Percentiles rank a stretch among this genome's conserved stretches.
phyloP scores from a whole-genome alignment of 176 grass and related monocot genomes.

The Olyra latifolia region DNA sequence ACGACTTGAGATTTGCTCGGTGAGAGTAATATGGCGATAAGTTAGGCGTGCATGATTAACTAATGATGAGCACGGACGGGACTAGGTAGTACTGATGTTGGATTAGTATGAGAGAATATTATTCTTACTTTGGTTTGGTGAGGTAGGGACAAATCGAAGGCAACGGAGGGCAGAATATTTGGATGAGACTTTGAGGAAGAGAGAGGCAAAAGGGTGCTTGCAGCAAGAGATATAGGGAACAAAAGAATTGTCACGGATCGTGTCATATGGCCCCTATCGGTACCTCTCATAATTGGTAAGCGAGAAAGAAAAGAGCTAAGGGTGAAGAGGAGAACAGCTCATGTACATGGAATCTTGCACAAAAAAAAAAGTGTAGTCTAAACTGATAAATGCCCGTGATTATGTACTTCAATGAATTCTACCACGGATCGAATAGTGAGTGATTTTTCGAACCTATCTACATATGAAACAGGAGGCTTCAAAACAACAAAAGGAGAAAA shows the following conservation, averaged over 20 bases:
- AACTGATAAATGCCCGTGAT: neutral
- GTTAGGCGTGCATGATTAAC: neutral
- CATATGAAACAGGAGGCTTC: conserved; percentile 4
- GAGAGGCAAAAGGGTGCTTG: conserved; percentile 33
- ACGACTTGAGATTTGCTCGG: neutral
- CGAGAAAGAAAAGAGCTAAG: neutral
- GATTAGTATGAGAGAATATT: conserved; percentile 20
- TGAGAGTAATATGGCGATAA: neutral
- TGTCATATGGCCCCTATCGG: conserved; percentile 39
- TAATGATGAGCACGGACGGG: neutral
- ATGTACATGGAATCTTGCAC: conserved; percentile 42
- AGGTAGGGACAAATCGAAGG: conserved; percentile 48
- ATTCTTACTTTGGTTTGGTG: conserved; percentile 30
- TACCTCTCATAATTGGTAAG: conserved; percentile 34
- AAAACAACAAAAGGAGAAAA: neutral
- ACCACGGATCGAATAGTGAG: neutral
- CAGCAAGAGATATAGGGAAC: conserved; percentile 35
- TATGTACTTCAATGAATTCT: neutral
- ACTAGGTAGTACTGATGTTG: conserved; percentile 2
- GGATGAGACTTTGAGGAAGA: conserved; percentile 26
- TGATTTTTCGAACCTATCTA: neutral
- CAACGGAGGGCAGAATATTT: conserved; percentile 46
- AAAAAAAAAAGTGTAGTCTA: neutral
- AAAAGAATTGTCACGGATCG: conserved; percentile 38
- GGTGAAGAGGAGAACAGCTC: conserved; percentile 25